Percentiles rank a stretch among this genome's conserved stretches.
Evolutionary conservation across 345 rosid genomes (phyloP).

Genomic region (Capsella bursapastoris): DNA sequence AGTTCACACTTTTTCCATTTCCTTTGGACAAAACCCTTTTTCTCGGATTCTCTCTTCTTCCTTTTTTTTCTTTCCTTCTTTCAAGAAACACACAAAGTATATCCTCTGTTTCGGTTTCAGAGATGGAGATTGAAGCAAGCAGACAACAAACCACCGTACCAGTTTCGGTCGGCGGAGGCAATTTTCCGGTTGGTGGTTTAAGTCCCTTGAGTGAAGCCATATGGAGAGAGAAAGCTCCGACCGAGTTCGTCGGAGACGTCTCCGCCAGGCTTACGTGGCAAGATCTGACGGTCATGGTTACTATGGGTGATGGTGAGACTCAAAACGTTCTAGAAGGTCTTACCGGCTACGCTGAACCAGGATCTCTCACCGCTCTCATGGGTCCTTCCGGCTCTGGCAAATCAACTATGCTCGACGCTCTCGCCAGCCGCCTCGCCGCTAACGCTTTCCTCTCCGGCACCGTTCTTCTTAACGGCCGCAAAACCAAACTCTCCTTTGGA

Average conservation of each 20-base stretch:
- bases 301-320: conserved; percentile 67
- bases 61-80: background rate
- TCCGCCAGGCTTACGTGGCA: conserved; percentile 91
- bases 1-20: conserved; percentile 44
- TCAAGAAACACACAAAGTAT: background rate
- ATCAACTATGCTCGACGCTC: conserved; percentile 91
- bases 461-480: conserved; percentile 85
- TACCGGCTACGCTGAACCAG: conserved; percentile 93
- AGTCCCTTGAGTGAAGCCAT: conserved; percentile 83
- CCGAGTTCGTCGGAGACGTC: conserved; percentile 74
- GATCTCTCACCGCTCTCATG: conserved; percentile 82
- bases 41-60: background rate
- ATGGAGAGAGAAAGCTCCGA: conserved; percentile 68
- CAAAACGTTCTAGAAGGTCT: conserved; percentile 83
- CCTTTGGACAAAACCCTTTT: conserved; percentile 28
- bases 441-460: conserved; percentile 89
- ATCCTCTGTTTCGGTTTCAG: conserved; percentile 25
- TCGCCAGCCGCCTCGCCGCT: conserved; percentile 85
- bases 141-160: conserved; percentile 50
- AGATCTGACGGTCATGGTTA: conserved; percentile 87
- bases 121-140: conserved; percentile 75
- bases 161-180: conserved; percentile 45
- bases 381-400: conserved; percentile 98
- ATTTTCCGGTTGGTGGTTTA: conserved; percentile 53
- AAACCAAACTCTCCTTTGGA: conserved; percentile 94